Evolutionary conservation across 306 rosid genomes (phyloP), one percentile per base, ranked within the genome.

Genomic region (Prosopis cineraria): DNA sequence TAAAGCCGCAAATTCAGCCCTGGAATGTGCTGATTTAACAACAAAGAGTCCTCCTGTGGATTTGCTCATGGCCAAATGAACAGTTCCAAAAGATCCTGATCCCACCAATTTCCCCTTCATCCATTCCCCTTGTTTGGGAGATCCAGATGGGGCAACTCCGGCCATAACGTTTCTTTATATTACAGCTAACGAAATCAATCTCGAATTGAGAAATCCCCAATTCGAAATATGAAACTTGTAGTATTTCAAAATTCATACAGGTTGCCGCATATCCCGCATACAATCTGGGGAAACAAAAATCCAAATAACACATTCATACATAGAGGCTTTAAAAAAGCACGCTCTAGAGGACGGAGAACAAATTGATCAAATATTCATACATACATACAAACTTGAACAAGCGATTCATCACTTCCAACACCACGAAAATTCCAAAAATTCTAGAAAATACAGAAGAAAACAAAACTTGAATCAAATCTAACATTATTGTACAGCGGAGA

Each of bases 41-140:
- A 77, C 93, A 50, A 91, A 91, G 47, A 89, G 84, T 24, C 85
- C 84, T 30, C 91, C 91, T 0, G 84, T 84, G 60, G 85, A 72
- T 64, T 81, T 87, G 81, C 76, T 75, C 87, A 89, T 87, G 40
- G 93, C 93, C 81, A 91, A 79, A 80, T 91, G 87, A 17, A 91
- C 89, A 67, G 63, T 82, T n/a, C 93, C 90, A 65, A 83, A 89
- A 62, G 90, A 85, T 31, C 96, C 93, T 27, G 80, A 78, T 48
- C 91, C 96, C 3, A 91, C 83, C 81, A 84, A 10, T 73, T 89
- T 85, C 0, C 96, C 93, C 80, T 87, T 87, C 75, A 87, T 44
- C 93, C 96, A 89, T 73, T 72, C 86, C 68, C 74, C 73, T 0
- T 67, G 77, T 37, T 67, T 68, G 70, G 84, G 80, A 11, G 20